Percentiles rank a stretch among this genome's conserved stretches.
These are phyloP conservation scores for Jacaranda mimosifolia DNA, from an alignment of 257 asterid species.

Conservation along the genomic window DNA sequence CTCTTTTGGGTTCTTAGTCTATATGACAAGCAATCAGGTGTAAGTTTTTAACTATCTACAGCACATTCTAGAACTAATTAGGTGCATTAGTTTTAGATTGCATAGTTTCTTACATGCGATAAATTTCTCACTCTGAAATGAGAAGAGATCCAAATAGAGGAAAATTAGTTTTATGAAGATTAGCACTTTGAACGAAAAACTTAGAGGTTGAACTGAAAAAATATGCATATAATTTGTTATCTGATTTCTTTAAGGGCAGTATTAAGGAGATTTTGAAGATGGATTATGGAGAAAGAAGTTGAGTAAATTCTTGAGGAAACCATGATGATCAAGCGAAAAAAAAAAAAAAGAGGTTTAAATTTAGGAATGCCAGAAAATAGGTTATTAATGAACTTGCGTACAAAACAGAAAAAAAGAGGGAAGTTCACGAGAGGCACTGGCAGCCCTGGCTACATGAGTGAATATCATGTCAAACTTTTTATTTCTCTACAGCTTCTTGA, in stretches of 20 bases:
- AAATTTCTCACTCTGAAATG: constrained; percentile 9
- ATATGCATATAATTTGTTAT: no score
- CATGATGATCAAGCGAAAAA: not conserved
- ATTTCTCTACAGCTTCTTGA: not conserved
- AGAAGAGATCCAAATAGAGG: not conserved
- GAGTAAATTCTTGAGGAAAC: not conserved
- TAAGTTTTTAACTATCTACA: not conserved
- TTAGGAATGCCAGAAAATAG: not conserved
- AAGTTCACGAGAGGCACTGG: not conserved
- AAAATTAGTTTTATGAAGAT: not conserved
- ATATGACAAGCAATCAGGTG: not conserved
- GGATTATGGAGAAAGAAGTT: no score
- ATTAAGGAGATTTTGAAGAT: no score
- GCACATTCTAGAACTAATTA: constrained; percentile 1
- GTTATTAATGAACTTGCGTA: not conserved
- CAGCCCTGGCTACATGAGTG: not conserved
- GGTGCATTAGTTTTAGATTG: not conserved
- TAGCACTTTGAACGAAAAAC: no score
- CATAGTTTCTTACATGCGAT: not conserved
- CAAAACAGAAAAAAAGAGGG: not conserved
- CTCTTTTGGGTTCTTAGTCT: not conserved
- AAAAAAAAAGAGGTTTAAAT: not conserved
- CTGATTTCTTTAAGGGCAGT: no score
- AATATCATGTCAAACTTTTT: not conserved
- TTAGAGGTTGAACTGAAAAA: no score